phyloP scores from a whole-genome alignment of 2,329 filamentous ascomycete genomes.

The Fusarium armeniacum region DNA sequence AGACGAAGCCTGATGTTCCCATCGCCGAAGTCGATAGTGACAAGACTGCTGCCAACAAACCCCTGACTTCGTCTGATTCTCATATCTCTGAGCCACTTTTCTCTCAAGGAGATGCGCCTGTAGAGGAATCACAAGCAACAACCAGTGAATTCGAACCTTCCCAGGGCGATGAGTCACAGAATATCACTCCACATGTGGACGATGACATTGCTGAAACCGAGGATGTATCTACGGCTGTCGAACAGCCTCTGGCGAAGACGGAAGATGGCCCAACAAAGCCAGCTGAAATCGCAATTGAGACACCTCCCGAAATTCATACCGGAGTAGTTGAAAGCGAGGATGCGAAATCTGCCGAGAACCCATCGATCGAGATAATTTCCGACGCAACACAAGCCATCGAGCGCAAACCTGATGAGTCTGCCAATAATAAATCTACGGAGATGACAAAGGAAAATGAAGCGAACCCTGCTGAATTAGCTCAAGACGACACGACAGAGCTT shows the following conservation, averaged over 20 bases:
- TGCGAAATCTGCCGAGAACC: not conserved
- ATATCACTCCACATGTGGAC: constrained; percentile 4
- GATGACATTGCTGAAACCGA: constrained; percentile 4
- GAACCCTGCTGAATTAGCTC: not conserved
- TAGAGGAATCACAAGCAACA: constrained; percentile 48
- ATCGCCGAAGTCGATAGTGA: constrained; percentile 1
- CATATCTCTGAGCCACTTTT: constrained; percentile 53
- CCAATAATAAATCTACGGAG: constrained; percentile 3
- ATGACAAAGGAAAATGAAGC: constrained; percentile 6
- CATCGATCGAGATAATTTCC: not conserved
- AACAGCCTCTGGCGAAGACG: constrained; percentile 9
- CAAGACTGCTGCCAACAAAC: constrained; percentile 9
- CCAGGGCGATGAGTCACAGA: constrained; percentile 43
- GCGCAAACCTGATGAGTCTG: not conserved
- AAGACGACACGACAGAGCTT: not conserved
- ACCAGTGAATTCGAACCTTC: constrained; percentile 36
- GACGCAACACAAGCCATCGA: constrained; percentile 8
- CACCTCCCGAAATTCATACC: not conserved
- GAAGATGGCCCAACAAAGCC: not conserved
- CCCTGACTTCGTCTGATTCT: constrained; percentile 35
- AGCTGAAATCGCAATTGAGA: not conserved
- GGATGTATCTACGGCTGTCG: not conserved
- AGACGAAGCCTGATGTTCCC: constrained; percentile 13
- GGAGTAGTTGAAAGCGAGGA: constrained; percentile 8
- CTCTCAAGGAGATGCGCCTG: constrained; percentile 49